Evolutionary conservation across 768 basidiomycete genomes (phyloP), one percentile per base, ranked within the genome.

Genomic region (Lactifluus volemus): DNA sequence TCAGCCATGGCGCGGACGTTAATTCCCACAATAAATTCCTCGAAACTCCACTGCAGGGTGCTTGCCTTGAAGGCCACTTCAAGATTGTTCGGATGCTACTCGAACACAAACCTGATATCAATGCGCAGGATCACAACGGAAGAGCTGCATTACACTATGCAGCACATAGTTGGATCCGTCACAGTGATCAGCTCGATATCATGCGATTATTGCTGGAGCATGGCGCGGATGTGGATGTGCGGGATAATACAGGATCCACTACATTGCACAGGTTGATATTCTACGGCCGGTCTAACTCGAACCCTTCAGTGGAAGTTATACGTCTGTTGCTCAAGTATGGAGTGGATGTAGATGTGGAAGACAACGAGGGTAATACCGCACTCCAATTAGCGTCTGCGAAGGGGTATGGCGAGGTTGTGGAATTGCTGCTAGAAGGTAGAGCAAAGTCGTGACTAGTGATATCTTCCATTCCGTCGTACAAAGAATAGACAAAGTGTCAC

Each of bases 271-370:
- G 0, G 11, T 57, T 36, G 5, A 5, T 38, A 7, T n/a, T n/a
- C n/a, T n/a, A n/a, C n/a, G n/a, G n/a, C n/a, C n/a, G n/a, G n/a
- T n/a, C n/a, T n/a, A n/a, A n/a, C n/a, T n/a, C n/a, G n/a, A n/a
- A n/a, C n/a, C 21, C 21, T 45, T 29, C 38, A n/a, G 36, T 29
- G 5, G 17, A 38, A 5, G 47, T 17, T 11, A 5, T 25, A 7
- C 55, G 19, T 15, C 10, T 56, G 47, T 17, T 56, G 17, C 15
- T 56, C 5, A 30, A 56, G 45, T 34, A 56, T 49, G 55, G 55
- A 10, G 55, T 21, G 47, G 6, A 39, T 12, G 49, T 56, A 49
- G 47, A 49, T 17, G 34, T 15, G 4, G 14, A 49, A 30, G 36
- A 56, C 17, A 30, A 49, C 21, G 2, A 39, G 17, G 55, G 55